Percentiles rank a stretch among this genome's conserved stretches.
Conservation (phyloP, 1,284 basidiomycete genomes). For the Leccinum subrobustum region DNA sequence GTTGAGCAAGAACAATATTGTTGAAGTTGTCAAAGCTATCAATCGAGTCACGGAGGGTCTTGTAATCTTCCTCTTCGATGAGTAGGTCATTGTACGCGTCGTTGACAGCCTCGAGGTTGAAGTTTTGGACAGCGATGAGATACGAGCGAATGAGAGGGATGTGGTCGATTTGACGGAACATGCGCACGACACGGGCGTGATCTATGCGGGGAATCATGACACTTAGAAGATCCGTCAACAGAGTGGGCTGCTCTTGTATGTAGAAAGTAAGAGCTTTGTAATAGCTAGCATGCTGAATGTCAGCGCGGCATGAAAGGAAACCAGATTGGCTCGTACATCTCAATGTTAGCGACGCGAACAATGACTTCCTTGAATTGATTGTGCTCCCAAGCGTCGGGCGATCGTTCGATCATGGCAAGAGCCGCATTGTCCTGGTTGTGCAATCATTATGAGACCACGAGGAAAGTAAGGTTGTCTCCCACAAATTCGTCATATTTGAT, state of each 20-base stretch:
- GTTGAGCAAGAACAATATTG: slow-evolving; percentile 82
- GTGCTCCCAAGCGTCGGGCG: slow-evolving; percentile 97
- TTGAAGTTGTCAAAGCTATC: slow-evolving; percentile 99
- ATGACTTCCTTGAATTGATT: slow-evolving; percentile 98
- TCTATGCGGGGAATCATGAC: slow-evolving; percentile 93
- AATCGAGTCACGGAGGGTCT: slow-evolving; percentile 93
- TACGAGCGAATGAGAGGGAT: slow-evolving; percentile 95
- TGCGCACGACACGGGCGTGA: slow-evolving; percentile 91
- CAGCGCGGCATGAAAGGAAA: neutral
- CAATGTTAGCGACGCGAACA: slow-evolving; percentile 94
- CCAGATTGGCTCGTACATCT: slow-evolving; percentile 65
- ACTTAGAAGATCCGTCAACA: slow-evolving; percentile 91
- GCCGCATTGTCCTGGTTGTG: slow-evolving; percentile 85
- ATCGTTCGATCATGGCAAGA: slow-evolving; percentile 96
- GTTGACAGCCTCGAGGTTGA: slow-evolving; percentile 96
- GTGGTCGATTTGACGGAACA: slow-evolving; percentile 94
- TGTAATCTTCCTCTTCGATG: slow-evolving; percentile 99
- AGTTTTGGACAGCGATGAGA: slow-evolving; percentile 93
- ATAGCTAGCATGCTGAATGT: slow-evolving; percentile 49
- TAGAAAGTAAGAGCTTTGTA: slow-evolving; percentile 90
- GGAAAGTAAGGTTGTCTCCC: slow-evolving; percentile 31
- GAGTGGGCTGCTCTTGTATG: slow-evolving; percentile 89
- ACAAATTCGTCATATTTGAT: slow-evolving; percentile 97
- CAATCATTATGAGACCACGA: neutral
- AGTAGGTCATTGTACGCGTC: slow-evolving; percentile 96